Conservation (phyloP, 1,139 yeast species). For the Yamadazyma oceani region DNA sequence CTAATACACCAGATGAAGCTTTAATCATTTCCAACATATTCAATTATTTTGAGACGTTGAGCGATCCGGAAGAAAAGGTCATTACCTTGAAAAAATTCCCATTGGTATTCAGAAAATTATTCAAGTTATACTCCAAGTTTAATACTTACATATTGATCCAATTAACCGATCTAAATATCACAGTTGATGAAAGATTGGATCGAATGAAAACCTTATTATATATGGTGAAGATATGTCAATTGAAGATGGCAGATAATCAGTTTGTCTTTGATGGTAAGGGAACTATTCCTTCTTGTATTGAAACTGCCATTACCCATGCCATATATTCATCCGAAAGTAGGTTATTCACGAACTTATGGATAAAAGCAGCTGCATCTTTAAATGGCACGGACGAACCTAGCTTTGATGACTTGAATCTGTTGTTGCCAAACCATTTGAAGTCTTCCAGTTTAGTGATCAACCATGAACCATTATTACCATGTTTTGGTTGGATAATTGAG, state of each 20-base stretch:
- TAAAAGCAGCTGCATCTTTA: conserved; percentile 45
- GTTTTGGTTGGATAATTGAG: conserved; percentile 69
- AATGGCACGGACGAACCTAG: conserved; percentile 18
- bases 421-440: conserved; percentile 35
- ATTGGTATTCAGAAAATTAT: conserved; percentile 62
- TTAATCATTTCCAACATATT: conserved; percentile 69
- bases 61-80: conserved; percentile 41
- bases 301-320: conserved; percentile 75
- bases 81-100: conserved; percentile 61
- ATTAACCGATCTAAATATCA: conserved; percentile 57
- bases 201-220: conserved; percentile 71
- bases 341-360: conserved; percentile 65
- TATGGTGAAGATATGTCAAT: conserved; percentile 63
- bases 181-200: conserved; percentile 60
- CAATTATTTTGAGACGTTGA: conserved; percentile 63
- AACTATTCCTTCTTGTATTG: conserved; percentile 79
- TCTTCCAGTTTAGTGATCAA: conserved; percentile 28
- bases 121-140: conserved; percentile 67
- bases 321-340: conserved; percentile 82
- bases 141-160: conserved; percentile 61
- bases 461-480: conserved; percentile 57
- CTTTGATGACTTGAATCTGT: conserved; percentile 33
- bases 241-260: conserved; percentile 68
- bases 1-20: conserved; percentile 50
- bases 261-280: conserved; percentile 50